Percentiles rank a stretch among this genome's conserved stretches.
Evolutionary conservation across 768 basidiomycete species (phyloP).

Genomic region (Mycena galopus): DNA sequence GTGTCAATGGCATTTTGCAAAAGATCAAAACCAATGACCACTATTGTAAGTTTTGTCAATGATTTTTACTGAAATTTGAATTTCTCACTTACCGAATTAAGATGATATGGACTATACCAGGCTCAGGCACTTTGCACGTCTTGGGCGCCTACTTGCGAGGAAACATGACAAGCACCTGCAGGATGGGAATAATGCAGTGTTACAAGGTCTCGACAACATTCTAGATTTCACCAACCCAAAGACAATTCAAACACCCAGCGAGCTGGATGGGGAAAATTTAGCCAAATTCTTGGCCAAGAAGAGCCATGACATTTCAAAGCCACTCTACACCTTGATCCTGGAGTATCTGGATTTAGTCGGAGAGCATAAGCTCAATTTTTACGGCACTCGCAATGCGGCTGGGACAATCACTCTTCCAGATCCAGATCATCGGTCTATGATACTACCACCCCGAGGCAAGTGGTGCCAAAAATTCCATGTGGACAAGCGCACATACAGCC

Average conservation of each 20-base stretch:
- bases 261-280: constrained; percentile 4
- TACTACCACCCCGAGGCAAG: constrained; percentile 25
- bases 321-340: constrained; percentile 14
- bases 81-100: not conserved
- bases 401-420: constrained; percentile 19
- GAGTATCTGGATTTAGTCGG: constrained; percentile 9
- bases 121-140: constrained; percentile 27
- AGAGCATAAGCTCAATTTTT: constrained; percentile 21
- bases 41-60: constrained; percentile 22
- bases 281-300: constrained; percentile 17
- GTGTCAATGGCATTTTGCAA: constrained; percentile 30
- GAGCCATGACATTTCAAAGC: not conserved
- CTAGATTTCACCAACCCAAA: constrained; percentile 9
- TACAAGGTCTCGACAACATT: constrained; percentile 15
- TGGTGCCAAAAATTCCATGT: constrained; percentile 5
- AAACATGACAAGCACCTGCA: constrained; percentile 13
- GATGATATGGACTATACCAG: constrained; percentile 36
- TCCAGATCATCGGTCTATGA: constrained; percentile 19
- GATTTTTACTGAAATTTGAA: not conserved
- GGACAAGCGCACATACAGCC: constrained; percentile 29
- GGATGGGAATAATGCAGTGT: not conserved
- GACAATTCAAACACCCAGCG: not conserved
- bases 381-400: constrained; percentile 12
- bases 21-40: constrained; percentile 34
- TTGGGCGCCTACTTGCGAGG: constrained; percentile 4